Base-by-base conservation (phyloP, 2,329 filamentous ascomycete species). In the Fusarium clavum region DNA sequence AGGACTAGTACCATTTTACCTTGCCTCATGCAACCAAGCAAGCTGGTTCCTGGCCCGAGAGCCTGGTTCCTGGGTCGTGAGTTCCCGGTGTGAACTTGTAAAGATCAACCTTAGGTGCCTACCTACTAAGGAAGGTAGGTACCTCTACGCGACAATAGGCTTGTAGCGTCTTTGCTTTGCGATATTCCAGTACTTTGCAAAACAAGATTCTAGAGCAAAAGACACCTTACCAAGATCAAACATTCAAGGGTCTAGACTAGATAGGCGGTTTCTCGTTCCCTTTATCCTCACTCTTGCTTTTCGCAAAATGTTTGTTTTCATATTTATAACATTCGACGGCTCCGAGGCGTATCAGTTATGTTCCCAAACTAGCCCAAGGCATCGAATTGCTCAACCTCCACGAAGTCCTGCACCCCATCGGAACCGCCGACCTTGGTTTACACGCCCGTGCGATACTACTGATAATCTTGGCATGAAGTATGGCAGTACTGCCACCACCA, bases 331-430 rank as follows among this genome's bases (percentile, higher is more conserved):
- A 25, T 78, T 78, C 18, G 24, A 62, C 1, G 75, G 77, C 12
- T 38, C 51, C 7, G 18, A 47, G 43, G 77, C 77, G 2, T 79
- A 73, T 51, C 77, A 80, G 55, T 76, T 78, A 16, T 80, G 79
- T 44, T 71, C 68, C 5, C 52, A 16, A 8, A 8, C 74, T 14
- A 72, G 75, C 4, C 6, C 52, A 16, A 8, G 9, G 74, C 14
- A 71, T 75, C 3, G 67, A 73, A 24, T 20, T 63, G 8, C 30
- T 63, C 3, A 59, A 64, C 14, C 22, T 78, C 9, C 77, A 79
- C 59, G 29, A 68, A 2, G 32, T 63, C 4, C 59, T 80, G 12
- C 20, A 47, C 2, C 48, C 60, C n/a, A 34, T 75, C 18, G 75
- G 79, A 27, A 24, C 41, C 6, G 38, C 59, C 13, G 76, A 80